These are phyloP conservation scores for Quercus tomentella DNA, from an alignment of 331 rosid genomes.

Conservation along the genomic window DNA sequence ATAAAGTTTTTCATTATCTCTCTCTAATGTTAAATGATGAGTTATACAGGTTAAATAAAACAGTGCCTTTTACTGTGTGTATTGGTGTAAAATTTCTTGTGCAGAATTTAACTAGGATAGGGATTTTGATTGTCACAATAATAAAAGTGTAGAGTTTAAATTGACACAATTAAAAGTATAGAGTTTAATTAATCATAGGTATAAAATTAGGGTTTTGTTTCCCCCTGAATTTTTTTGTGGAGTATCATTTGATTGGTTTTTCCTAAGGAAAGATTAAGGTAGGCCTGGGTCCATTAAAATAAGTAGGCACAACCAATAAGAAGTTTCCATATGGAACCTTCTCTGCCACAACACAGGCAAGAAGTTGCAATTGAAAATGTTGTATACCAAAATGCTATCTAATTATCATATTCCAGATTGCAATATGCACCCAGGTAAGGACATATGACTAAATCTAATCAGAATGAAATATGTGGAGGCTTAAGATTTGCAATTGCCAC, in stretches of 20 bases:
- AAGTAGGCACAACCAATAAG: neutral
- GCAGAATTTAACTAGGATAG: too few relatives aligned
- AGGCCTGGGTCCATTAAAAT: neutral
- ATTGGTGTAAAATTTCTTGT: too few relatives aligned
- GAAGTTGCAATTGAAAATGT: neutral
- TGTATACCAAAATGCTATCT: neutral
- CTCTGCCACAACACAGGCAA: neutral
- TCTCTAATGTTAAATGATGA: too few relatives aligned
- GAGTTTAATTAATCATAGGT: too few relatives aligned
- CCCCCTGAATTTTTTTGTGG: too few relatives aligned
- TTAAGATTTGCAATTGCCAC: neutral
- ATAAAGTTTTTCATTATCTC: too few relatives aligned
- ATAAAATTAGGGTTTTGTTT: too few relatives aligned
- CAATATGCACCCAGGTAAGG: neutral
- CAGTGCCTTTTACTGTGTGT: too few relatives aligned
- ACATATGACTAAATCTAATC: neutral
- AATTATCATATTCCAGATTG: neutral
- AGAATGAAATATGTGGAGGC: neutral
- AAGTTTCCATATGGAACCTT: neutral
- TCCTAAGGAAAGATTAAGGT: neutral
- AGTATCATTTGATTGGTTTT: neutral
- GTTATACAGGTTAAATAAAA: too few relatives aligned
- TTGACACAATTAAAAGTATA: too few relatives aligned
- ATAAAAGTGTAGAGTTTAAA: too few relatives aligned
- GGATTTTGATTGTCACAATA: too few relatives aligned